Conservation (phyloP, 495 filamentous ascomycete species). For the Penicillium fimorum region DNA sequence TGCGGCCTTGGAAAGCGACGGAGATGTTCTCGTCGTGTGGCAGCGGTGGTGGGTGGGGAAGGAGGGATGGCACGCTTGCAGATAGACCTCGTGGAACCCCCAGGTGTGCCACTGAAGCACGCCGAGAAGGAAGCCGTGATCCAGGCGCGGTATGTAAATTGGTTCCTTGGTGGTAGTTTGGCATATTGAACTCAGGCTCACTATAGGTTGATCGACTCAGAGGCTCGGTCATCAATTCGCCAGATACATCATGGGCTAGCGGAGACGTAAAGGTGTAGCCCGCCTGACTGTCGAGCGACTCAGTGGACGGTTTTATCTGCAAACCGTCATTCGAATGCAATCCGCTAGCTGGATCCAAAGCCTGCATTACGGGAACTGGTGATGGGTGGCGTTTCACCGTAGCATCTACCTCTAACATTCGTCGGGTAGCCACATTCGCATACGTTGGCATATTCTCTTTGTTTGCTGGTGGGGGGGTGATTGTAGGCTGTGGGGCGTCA, state of each 20-base stretch:
- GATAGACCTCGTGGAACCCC: conserved; percentile 28
- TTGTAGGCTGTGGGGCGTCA: conserved; percentile 8
- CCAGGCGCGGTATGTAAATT: conserved; percentile 28
- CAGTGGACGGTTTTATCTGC: conserved; percentile 36
- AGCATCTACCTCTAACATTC: conserved; percentile 16
- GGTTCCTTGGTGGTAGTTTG: conserved; percentile 15
- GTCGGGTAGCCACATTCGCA: conserved; percentile 28
- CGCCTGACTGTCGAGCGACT: conserved; percentile 32
- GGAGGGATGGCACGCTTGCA: conserved; percentile 30
- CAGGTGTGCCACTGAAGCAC: conserved; percentile 22
- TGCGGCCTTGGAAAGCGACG: conserved; percentile 19
- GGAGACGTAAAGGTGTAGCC: conserved; percentile 35
- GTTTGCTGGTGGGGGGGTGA: not conserved
- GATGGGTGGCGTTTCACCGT: conserved; percentile 27
- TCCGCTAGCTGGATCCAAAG: conserved; percentile 15
- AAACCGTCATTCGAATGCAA: conserved; percentile 27
- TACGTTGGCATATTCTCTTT: conserved; percentile 34
- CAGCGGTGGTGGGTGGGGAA: conserved; percentile 24
- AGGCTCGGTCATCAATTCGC: conserved; percentile 31
- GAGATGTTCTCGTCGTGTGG: conserved; percentile 36
- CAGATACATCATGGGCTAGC: conserved; percentile 26
- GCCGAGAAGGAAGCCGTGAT: conserved; percentile 29
- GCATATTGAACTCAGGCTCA: conserved; percentile 31
- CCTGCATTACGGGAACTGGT: conserved; percentile 22
- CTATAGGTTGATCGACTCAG: conserved; percentile 38